These are phyloP conservation scores for Myxozyma vanderwaltii DNA, from an alignment of 805 yeast species.

Conservation along the genomic window DNA sequence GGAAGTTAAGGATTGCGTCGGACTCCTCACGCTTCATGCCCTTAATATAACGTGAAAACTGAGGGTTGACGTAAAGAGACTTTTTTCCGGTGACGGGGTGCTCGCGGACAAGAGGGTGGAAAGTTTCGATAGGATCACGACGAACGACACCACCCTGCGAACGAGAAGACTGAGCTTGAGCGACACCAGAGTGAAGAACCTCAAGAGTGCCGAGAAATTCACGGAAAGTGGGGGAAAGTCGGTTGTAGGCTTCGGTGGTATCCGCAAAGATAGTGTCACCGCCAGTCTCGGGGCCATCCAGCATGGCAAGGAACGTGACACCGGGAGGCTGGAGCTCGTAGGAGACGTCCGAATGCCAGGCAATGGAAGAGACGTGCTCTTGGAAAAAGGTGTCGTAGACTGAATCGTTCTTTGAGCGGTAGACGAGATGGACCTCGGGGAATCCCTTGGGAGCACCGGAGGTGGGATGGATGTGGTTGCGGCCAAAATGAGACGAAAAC, in stretches of 20 bases:
- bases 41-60: conserved; percentile 61
- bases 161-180: conserved; percentile 45
- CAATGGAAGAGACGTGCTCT: conserved; percentile 38
- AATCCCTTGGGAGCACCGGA: conserved; percentile 64
- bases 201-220: conserved; percentile 60
- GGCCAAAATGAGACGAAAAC: conserved; percentile 67
- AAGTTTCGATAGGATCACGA: conserved; percentile 50
- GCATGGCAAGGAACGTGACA: conserved; percentile 63
- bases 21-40: conserved; percentile 76
- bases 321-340: conserved; percentile 77
- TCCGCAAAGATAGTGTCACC: conserved; percentile 84
- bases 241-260: conserved; percentile 66
- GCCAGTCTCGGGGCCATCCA: conserved; percentile 64
- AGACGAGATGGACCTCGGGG: conserved; percentile 65
- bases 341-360: conserved; percentile 75
- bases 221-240: conserved; percentile 68
- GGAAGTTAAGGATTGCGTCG: conserved; percentile 58
- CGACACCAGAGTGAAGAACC: conserved; percentile 69
- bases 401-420: conserved; percentile 49
- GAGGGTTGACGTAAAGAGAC: conserved; percentile 48
- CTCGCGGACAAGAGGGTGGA: conserved; percentile 54
- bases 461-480: conserved; percentile 71
- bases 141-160: conserved; percentile 50
- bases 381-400: conserved; percentile 37
- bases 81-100: conserved; percentile 56